Evolutionary conservation across 2,329 filamentous ascomycete species (phyloP), one percentile per base, ranked within the genome.

Genomic region (Pseudocercospora cruenta): DNA sequence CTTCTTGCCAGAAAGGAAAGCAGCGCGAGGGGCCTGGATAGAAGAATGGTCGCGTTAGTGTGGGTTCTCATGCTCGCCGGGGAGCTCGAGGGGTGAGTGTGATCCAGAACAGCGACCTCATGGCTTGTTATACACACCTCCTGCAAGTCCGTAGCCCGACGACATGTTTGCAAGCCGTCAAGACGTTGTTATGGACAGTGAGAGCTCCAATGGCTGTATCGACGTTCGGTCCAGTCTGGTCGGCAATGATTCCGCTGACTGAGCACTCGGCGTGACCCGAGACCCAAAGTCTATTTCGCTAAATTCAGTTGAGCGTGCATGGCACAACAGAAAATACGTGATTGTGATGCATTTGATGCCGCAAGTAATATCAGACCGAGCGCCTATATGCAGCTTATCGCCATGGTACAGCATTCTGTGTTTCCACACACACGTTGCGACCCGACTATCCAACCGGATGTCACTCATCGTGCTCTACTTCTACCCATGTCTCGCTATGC

Each of bases 1-100:
- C 89, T 83, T 99, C 95, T 84, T 99, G 95, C 95, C 95, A 99
- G 88, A 97, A 99, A 78, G 94, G 92, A 85, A 97, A 98, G 89
- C 95, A 99, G 81, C 94, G 92, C 75, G 85, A 86, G 72, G 87
- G 86, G 76, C 88, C 88, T 90, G 75, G 54, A 63, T 67, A 67
- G 54, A 22, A 67, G 19, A 53, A 47, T 28, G n/a, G 14, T 21
- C 8, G 53, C 28, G 8, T 39, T 21, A 22, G 33, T 9, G 4
- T 43, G 19, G 21, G 19, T 21, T 39, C 24, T 26, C n/a, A 4
- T 36, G 19, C 33, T 39, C 3, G 39, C 39, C 16, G 39, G 16
- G 16, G 39, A 43, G 39, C 5, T 43, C 39, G 39, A 43, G 16
- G 19, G 45, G 45, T 51, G 45, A 19, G n/a, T 51, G 19, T 21